Conservation (phyloP, 331 rosid species). For the Malus hybrid region DNA sequence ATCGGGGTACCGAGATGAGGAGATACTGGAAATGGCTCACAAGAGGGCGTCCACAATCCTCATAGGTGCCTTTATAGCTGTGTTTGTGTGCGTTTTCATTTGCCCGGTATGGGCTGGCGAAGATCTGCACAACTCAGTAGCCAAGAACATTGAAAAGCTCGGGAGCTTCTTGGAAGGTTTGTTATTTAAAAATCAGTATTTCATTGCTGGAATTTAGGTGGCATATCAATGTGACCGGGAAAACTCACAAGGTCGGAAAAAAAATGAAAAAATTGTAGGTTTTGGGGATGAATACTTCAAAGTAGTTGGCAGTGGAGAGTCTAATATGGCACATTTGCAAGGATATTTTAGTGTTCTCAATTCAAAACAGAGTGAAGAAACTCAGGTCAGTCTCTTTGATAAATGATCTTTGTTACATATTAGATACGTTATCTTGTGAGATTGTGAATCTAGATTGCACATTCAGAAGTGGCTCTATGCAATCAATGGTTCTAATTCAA, state of each 20-base stretch:
- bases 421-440: background rate
- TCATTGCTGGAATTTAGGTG: background rate
- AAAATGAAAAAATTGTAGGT: constrained; percentile 10
- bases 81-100: constrained; percentile 28
- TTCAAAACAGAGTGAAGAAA: constrained; percentile 36
- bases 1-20: constrained; percentile 26
- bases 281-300: constrained; percentile 33
- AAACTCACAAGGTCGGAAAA: background rate
- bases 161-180: constrained; percentile 33
- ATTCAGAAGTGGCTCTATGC: background rate
- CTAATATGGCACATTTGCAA: constrained; percentile 16
- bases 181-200: background rate
- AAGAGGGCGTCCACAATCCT: constrained; percentile 38
- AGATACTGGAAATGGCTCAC: constrained; percentile 28
- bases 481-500: background rate
- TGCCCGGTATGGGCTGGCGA: constrained; percentile 51
- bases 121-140: constrained; percentile 39
- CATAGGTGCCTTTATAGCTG: constrained; percentile 23
- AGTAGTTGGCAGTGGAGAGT: background rate
- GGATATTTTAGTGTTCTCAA: constrained; percentile 33
- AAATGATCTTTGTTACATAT: background rate
- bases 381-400: constrained; percentile 12
- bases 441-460: background rate
- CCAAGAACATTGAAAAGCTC: constrained; percentile 35
- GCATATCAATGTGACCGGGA: background rate